A percentile compares a stretch with the other conserved stretches of the same genome.
Conservation (phyloP, 768 basidiomycete species). For the Agrocybe pediades region DNA sequence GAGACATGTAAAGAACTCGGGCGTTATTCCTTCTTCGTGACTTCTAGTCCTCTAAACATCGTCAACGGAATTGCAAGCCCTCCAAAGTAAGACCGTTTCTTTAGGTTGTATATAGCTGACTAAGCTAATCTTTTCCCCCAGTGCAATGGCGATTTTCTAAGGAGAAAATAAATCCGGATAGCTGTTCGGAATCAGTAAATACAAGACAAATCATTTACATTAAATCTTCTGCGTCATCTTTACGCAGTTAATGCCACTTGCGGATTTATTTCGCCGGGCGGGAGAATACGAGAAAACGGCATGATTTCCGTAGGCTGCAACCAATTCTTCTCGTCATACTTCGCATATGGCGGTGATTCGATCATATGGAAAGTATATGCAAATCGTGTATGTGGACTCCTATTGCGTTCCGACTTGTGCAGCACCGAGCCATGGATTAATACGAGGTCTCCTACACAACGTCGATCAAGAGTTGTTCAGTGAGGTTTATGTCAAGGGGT, state of each 20-base stretch:
- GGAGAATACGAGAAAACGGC: slow-evolving; percentile 74
- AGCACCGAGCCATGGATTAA: slow-evolving; percentile 92
- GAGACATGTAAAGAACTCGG: slow-evolving; percentile 20
- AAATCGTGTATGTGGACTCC: slow-evolving; percentile 75
- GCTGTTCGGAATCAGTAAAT: neutral
- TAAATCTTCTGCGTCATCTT: no score
- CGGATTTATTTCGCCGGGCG: slow-evolving; percentile 21
- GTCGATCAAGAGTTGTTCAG: neutral
- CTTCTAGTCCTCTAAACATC: slow-evolving; percentile 25
- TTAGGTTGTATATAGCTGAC: no score
- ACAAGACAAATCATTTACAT: neutral
- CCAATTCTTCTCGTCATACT: slow-evolving; percentile 94
- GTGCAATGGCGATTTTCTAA: slow-evolving; percentile 17
- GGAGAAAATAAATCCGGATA: neutral
- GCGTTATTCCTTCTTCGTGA: slow-evolving; percentile 25
- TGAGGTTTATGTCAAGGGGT: neutral
- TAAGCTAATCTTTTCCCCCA: neutral
- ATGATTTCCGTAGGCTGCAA: slow-evolving; percentile 82
- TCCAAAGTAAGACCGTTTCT: slow-evolving; percentile 19
- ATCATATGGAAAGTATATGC: slow-evolving; percentile 98
- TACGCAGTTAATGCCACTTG: slow-evolving; percentile 11
- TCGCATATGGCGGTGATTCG: slow-evolving; percentile 67
- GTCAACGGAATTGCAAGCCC: slow-evolving; percentile 29
- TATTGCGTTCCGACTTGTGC: slow-evolving; percentile 90
- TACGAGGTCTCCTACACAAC: slow-evolving; percentile 76